Evolutionary conservation across 2,329 filamentous ascomycete genomes (phyloP).

Genomic region (Albophoma yamanashiensis): DNA sequence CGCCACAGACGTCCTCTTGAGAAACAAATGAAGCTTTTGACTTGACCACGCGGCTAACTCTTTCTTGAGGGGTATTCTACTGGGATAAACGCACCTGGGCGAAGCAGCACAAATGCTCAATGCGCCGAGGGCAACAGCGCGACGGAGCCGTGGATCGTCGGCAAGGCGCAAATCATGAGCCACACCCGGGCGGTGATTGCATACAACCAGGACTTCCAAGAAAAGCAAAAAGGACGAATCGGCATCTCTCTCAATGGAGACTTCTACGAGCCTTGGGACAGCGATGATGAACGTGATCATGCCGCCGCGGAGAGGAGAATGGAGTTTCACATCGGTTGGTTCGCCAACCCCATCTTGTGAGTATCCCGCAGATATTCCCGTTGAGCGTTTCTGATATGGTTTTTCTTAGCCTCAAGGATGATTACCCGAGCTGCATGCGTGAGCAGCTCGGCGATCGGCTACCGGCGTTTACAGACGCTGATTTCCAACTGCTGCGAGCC

Average conservation of each 20-base stretch:
- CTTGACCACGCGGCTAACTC: neutral
- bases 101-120: slow-evolving; percentile 10
- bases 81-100: slow-evolving; percentile 22
- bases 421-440: slow-evolving; percentile 76
- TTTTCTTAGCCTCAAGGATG: slow-evolving; percentile 16
- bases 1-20: neutral
- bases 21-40: neutral
- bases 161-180: slow-evolving; percentile 23
- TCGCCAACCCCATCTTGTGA: slow-evolving; percentile 26
- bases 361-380: neutral
- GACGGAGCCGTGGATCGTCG: slow-evolving; percentile 24
- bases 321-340: slow-evolving; percentile 28
- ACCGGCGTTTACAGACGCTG: slow-evolving; percentile 62
- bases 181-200: slow-evolving; percentile 20
- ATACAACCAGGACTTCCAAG: slow-evolving; percentile 21
- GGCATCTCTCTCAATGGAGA: slow-evolving; percentile 26
- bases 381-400: neutral
- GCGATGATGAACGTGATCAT: slow-evolving; percentile 10
- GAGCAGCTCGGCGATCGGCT: slow-evolving; percentile 70
- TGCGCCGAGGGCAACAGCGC: slow-evolving; percentile 17
- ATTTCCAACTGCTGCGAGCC: slow-evolving; percentile 54
- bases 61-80: slow-evolving; percentile 18
- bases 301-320: slow-evolving; percentile 22
- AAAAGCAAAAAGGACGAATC: slow-evolving; percentile 18
- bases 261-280: slow-evolving; percentile 25